Percentiles rank a stretch among this genome's conserved stretches.
Evolutionary conservation across 2,329 filamentous ascomycete genomes (phyloP).

Genomic region (Myriosclerotinia curreyana): DNA sequence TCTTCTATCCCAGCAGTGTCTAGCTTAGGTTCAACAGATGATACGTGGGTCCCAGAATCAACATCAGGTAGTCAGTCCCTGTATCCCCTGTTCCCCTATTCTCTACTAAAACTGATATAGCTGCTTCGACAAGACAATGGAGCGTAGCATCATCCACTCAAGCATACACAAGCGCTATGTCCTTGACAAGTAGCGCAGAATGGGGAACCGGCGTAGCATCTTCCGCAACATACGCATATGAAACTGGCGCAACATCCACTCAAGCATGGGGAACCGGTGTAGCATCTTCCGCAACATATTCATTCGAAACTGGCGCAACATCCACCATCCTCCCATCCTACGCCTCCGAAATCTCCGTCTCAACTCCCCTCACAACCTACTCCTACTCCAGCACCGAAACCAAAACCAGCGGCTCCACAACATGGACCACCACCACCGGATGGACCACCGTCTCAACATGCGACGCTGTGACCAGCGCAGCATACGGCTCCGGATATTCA

Average conservation of each 20-base stretch:
- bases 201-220: background rate
- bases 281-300: background rate
- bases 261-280: background rate
- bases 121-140: background rate
- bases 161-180: background rate
- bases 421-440: slow-evolving; percentile 11
- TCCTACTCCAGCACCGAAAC: background rate
- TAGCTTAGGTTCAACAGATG: slow-evolving; percentile 4
- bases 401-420: background rate
- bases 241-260: background rate
- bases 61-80: slow-evolving; percentile 4
- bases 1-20: background rate
- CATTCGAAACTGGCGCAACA: no score
- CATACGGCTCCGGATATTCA: no score
- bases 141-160: background rate
- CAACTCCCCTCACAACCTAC: background rate
- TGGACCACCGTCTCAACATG: slow-evolving; percentile 10
- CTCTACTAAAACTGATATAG: slow-evolving; percentile 1
- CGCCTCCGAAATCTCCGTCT: background rate
- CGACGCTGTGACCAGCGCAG: background rate
- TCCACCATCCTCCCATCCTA: background rate
- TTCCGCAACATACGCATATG: background rate
- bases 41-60: background rate
- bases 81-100: background rate
- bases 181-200: background rate